Evolutionary conservation across 2,329 filamentous ascomycete genomes (phyloP), one percentile per base, ranked within the genome.

Genomic region (Trichoderma atrobrunneum): DNA sequence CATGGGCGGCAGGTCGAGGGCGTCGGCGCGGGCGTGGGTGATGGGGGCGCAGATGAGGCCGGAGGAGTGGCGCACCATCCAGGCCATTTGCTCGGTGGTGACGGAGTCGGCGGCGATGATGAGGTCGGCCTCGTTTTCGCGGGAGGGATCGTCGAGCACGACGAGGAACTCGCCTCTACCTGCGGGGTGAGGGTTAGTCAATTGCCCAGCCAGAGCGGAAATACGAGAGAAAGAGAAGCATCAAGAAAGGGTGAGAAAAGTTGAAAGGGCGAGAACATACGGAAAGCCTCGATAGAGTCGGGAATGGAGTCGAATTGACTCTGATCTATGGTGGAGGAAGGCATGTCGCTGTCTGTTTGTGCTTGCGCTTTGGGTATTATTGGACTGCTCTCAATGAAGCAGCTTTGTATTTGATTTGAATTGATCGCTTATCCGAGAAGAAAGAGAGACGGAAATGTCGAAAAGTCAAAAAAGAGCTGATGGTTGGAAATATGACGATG

Each of bases 81-180:
- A 99, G 78, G 94, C 93, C 91, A 97, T 97, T 84, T 98, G 95
- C 75, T 93, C 88, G 28, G 94, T 87, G 10, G 95, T 97, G 75
- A 98, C 85, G 78, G 92, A 88, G 76, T 94, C 86, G 74, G 94
- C 95, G 76, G 96, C 93, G 79, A 98, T 97, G 82, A 98, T 98
- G 63, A 99, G 89, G 84, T 99, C 96, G 82, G 95, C 96, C 87
- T 99, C 96, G 82, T 99, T 99, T 83, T 99, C 96, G 82, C 96
- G 95, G 74, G 91, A 89, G 75, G 94, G 90, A 76, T 93, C 93
- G 85, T 99, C 96, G 79, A 99, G 93, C 48, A 98, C 95, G 74
- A 99, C 90, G 80, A 99, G 92, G 87, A 98, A 98, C 80, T 98
- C 91, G 82, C 94, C 94, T 82, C 90, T 89, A 78, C 87, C 91